These are phyloP conservation scores for Pezizomycotina sp. DNA, from an alignment of 2,329 filamentous ascomycete species.

Conservation along the genomic window DNA sequence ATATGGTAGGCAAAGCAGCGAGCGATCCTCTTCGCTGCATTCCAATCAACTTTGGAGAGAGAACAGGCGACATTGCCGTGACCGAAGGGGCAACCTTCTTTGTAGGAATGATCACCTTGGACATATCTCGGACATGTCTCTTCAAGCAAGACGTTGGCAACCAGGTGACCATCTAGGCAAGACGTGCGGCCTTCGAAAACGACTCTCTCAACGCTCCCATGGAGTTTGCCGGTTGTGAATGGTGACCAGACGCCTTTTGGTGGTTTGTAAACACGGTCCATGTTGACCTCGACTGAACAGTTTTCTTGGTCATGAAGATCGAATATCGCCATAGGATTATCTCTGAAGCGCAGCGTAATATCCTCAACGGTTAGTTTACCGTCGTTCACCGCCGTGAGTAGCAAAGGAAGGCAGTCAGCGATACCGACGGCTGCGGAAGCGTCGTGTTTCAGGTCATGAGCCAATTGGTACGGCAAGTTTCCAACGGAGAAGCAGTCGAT, in stretches of 20 bases:
- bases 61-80: too few species aligned
- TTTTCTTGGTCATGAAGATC: slow-evolving; percentile 66
- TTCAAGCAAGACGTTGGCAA: slow-evolving; percentile 43
- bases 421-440: slow-evolving; percentile 49
- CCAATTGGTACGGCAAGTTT: slow-evolving; percentile 61
- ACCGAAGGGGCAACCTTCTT: too few species aligned
- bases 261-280: slow-evolving; percentile 51
- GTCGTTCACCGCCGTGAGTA: slow-evolving; percentile 59
- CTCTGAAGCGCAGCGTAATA: slow-evolving; percentile 52
- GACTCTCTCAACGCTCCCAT: slow-evolving; percentile 55
- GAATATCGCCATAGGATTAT: slow-evolving; percentile 66
- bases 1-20: slow-evolving; percentile 4
- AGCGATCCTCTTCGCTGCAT: too few species aligned
- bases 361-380: slow-evolving; percentile 58
- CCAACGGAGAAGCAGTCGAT: slow-evolving; percentile 70
- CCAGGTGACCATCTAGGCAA: slow-evolving; percentile 54
- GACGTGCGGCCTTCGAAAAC: slow-evolving; percentile 59
- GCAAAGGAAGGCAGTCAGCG: slow-evolving; percentile 53
- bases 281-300: slow-evolving; percentile 56
- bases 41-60: too few species aligned
- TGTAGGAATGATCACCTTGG: too few species aligned
- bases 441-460: slow-evolving; percentile 38
- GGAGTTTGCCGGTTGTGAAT: slow-evolving; percentile 51
- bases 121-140: slow-evolving; percentile 71
- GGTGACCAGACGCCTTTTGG: slow-evolving; percentile 47